A percentile compares a stretch with the other conserved stretches of the same genome.
phyloP scores from a whole-genome alignment of 2,329 filamentous ascomycete species.

The Phialophora tarda region DNA sequence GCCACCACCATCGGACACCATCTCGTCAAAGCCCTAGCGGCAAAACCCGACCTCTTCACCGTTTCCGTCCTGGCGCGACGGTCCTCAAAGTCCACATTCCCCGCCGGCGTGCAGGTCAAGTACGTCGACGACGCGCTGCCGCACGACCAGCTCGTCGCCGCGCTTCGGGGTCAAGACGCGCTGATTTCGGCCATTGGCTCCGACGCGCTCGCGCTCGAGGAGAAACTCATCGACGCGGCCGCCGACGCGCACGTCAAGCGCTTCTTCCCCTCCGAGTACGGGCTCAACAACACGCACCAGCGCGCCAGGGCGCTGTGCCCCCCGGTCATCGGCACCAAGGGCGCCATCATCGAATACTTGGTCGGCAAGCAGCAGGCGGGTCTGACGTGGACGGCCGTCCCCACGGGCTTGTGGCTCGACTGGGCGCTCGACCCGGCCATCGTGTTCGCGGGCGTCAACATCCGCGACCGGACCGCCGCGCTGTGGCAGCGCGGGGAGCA shows the following conservation, averaged over 20 bases:
- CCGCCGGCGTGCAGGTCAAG: slow-evolving; percentile 7
- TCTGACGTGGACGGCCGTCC: slow-evolving; percentile 33
- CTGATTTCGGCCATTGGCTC: slow-evolving; percentile 37
- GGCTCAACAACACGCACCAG: slow-evolving; percentile 24
- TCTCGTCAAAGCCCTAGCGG: slow-evolving; percentile 18
- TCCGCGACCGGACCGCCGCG: slow-evolving; percentile 47
- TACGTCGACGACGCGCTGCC: slow-evolving; percentile 19
- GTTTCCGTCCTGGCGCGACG: slow-evolving; percentile 24
- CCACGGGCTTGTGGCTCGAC: slow-evolving; percentile 42
- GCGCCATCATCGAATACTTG: slow-evolving; percentile 41
- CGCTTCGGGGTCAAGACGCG: slow-evolving; percentile 36
- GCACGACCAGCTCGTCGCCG: slow-evolving; percentile 23
- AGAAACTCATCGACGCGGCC: slow-evolving; percentile 49
- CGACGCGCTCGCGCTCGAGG: slow-evolving; percentile 30
- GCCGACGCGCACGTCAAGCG: slow-evolving; percentile 49
- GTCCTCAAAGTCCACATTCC: slow-evolving; percentile 27
- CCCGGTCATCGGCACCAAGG: slow-evolving; percentile 39
- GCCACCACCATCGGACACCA: slow-evolving; percentile 29
- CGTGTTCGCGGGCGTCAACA: slow-evolving; percentile 52
- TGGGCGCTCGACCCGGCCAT: slow-evolving; percentile 44
- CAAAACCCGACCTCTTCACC: slow-evolving; percentile 20
- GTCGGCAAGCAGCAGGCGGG: slow-evolving; percentile 28
- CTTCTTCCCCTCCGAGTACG: slow-evolving; percentile 48
- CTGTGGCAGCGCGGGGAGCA: slow-evolving; percentile 58
- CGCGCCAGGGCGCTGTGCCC: slow-evolving; percentile 20